Conservation (phyloP, 208 protist species). For the Leishmania amazonensis region DNA sequence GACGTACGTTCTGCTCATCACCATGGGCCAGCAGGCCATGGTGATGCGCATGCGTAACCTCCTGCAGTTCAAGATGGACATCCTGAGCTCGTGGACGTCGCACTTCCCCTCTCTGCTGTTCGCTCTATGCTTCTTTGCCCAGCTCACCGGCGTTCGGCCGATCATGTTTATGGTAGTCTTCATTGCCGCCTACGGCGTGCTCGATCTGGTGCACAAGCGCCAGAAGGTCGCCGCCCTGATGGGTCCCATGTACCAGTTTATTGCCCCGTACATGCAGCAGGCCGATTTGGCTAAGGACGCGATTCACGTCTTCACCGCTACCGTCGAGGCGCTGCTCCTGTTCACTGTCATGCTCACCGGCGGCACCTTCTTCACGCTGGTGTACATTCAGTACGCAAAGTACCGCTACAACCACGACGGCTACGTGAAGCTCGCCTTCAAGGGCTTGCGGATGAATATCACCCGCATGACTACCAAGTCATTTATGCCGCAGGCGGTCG, state of each 20-base stretch:
- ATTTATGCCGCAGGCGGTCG: conserved; percentile 50
- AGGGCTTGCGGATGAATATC: conserved; percentile 62
- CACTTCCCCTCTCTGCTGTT: conserved; percentile 65
- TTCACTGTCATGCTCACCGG: conserved; percentile 77
- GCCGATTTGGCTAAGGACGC: conserved; percentile 31
- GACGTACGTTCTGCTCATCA: conserved; percentile 41
- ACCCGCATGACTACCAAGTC: conserved; percentile 39
- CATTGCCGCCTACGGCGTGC: conserved; percentile 48
- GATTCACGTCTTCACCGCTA: conserved; percentile 49
- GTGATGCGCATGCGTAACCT: conserved; percentile 47
- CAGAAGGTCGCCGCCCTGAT: conserved; percentile 28
- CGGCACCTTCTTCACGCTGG: conserved; percentile 67
- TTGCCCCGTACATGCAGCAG: conserved; percentile 47
- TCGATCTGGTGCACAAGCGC: conserved; percentile 45
- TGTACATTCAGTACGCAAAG: conserved; percentile 83
- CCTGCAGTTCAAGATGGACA: conserved; percentile 40
- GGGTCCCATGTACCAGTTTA: conserved; percentile 35
- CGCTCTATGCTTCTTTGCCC: conserved; percentile 45
- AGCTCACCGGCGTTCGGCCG: conserved; percentile 48
- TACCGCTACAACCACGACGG: conserved; percentile 70
- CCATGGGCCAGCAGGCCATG: conserved; percentile 49
- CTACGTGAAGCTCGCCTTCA: conserved; percentile 72
- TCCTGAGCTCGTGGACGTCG: conserved; percentile 44
- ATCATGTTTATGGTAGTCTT: conserved; percentile 45
- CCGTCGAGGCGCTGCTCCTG: conserved; percentile 63